phyloP scores from a whole-genome alignment of 306 rosid genomes.

The Mimosa bimucronata region DNA sequence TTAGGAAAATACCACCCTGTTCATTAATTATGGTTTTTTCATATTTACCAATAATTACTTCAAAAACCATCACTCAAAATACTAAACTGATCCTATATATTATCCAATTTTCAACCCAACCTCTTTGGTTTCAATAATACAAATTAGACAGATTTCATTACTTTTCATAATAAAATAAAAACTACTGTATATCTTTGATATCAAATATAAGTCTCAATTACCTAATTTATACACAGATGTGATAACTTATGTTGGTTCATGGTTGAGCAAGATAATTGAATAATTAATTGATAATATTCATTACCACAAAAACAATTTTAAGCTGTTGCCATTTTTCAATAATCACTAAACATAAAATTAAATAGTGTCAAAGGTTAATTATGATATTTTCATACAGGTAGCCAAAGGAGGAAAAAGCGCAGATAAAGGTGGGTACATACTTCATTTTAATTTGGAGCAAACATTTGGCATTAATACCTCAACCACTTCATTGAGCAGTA shows the following conservation, averaged over 20 bases:
- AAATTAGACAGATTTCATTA: too few relatives aligned
- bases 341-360: background rate
- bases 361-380: background rate
- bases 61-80: background rate
- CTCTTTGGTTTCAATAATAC: background rate
- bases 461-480: conserved; percentile 54
- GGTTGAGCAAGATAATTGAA: background rate
- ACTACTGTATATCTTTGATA: too few relatives aligned
- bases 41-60: background rate
- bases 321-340: background rate
- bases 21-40: background rate
- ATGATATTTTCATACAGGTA: conserved; percentile 19
- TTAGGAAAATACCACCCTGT: background rate
- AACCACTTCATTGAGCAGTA: conserved; percentile 47
- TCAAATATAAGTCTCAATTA: too few relatives aligned
- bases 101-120: background rate
- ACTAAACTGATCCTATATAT: background rate
- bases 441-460: conserved; percentile 45
- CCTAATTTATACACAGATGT: background rate
- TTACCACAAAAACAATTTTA: too few relatives aligned
- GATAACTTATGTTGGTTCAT: background rate
- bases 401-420: conserved; percentile 39
- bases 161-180: too few relatives aligned
- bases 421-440: conserved; percentile 41
- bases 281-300: too few relatives aligned